Conservation (phyloP, 2,329 filamentous ascomycete species). For the Dryadomyces quercivorus region DNA sequence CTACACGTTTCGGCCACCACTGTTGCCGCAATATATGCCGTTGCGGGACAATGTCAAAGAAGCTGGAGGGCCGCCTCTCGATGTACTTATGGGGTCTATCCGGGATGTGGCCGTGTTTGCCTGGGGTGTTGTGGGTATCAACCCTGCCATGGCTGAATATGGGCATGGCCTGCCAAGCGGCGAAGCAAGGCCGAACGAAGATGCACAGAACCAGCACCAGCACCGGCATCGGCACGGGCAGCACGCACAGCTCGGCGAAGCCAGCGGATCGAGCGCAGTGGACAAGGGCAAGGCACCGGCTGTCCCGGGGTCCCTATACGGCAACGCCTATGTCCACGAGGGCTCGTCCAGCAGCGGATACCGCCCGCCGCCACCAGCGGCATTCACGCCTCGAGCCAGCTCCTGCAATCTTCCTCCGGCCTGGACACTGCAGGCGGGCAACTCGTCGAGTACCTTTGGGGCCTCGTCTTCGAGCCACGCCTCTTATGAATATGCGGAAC, state of each 20-base stretch:
- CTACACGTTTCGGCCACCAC: constrained; percentile 30
- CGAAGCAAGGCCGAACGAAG: constrained; percentile 45
- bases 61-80: constrained; percentile 39
- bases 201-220: not conserved
- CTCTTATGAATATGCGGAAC: not conserved
- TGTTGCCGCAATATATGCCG: constrained; percentile 31
- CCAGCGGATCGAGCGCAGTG: not conserved
- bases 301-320: not conserved
- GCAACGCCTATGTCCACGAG: not conserved
- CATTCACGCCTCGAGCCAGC: not conserved
- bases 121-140: constrained; percentile 71
- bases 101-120: constrained; percentile 80
- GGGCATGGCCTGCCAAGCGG: constrained; percentile 48
- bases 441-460: not conserved
- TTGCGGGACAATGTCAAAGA: constrained; percentile 30
- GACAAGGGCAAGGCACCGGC: constrained; percentile 3
- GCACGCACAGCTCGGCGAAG: not conserved
- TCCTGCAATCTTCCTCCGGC: not conserved
- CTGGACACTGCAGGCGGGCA: not conserved
- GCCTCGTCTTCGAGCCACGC: not conserved
- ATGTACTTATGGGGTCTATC: constrained; percentile 66
- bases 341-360: not conserved
- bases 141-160: constrained; percentile 57
- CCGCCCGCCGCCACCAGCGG: not conserved
- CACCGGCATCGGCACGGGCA: constrained; percentile 1